Evolutionary conservation across 345 rosid genomes (phyloP).

Genomic region (Iberis pinnata): DNA sequence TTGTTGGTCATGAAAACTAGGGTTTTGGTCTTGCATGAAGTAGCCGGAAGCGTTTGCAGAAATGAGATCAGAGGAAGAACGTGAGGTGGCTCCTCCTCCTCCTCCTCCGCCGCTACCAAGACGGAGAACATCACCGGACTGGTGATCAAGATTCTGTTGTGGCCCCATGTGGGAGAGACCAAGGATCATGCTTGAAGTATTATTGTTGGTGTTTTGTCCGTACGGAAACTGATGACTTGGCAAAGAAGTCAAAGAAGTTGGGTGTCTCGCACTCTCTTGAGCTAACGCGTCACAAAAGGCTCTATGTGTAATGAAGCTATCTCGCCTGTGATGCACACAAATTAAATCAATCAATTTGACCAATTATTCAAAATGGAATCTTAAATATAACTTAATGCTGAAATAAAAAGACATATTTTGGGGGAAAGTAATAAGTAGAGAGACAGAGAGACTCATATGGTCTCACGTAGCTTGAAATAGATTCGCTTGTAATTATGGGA

Average conservation of each 20-base stretch:
- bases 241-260: constrained; percentile 46
- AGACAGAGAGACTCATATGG: constrained; percentile 29
- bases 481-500: constrained; percentile 36
- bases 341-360: background rate
- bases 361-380: constrained; percentile 25
- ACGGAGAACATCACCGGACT: constrained; percentile 40
- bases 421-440: constrained; percentile 18
- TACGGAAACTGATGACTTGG: constrained; percentile 48
- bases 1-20: constrained; percentile 40
- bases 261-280: constrained; percentile 72
- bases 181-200: constrained; percentile 41
- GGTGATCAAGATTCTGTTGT: constrained; percentile 37
- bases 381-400: constrained; percentile 26
- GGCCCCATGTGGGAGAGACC: constrained; percentile 52
- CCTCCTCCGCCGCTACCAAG: constrained; percentile 42
- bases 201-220: constrained; percentile 37
- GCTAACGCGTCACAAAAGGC: constrained; percentile 83
- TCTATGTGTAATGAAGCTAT: constrained; percentile 73
- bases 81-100: constrained; percentile 27
- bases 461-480: constrained; percentile 35
- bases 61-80: constrained; percentile 46
- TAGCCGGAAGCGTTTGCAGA: constrained; percentile 40
- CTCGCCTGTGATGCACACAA: constrained; percentile 44
- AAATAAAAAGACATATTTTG: constrained; percentile 21
- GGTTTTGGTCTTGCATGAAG: constrained; percentile 51